Base-by-base conservation (phyloP, 2,329 filamentous ascomycete species). In the Ascochyta viciae-villosae region DNA sequence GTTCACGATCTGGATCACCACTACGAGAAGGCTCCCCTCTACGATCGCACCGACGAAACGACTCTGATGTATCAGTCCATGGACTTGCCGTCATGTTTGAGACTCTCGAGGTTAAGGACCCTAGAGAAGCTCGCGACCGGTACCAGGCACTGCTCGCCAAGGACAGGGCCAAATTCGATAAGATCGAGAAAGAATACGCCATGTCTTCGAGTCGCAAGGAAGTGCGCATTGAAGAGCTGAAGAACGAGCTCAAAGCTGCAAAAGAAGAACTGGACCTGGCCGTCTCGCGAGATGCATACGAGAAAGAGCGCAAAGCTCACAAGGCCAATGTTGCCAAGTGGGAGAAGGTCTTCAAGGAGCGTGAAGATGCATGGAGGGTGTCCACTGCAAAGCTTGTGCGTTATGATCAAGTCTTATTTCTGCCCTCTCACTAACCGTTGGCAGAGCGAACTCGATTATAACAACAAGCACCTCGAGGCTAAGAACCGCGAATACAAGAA, bases 71-170 rank as follows among this genome's bases (percentile, higher is more conserved):
- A 19, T 72, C 71, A 26, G 76, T 77, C 15, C 73, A 73, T 35
- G 78, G 78, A 37, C 75, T 82, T 68, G 88, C 90, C 60, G 87
- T 85, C 68, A 89, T 90, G 74, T 91, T 91, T 75, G 90, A 91
- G 77, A 84, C 81, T 54, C 80, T 91, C 33, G 83, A 87, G 54
- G 77, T 82, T 54, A 78, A 78, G 67, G 80, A 82, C 65, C 73
- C 74, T 50, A 75, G 79, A 44, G 78, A 81, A 63, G 72, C 75
- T 58, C 74, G 75, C 50, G 74, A 75, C 49, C 75, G 76, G 50
- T 78, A 79, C 58, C 76, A 80, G 57, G 70, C 76, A 9, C 74
- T 78, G 45, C 57, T 82, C 33, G 71, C 77, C 34, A 75, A 78
- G 47, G 77, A 80, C 16, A 77, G 78, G 61, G 74, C 77, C 52